Percentiles rank a stretch among this genome's conserved stretches.
Conservation (phyloP, 495 filamentous ascomycete species). For the Aspergillus affinis region DNA sequence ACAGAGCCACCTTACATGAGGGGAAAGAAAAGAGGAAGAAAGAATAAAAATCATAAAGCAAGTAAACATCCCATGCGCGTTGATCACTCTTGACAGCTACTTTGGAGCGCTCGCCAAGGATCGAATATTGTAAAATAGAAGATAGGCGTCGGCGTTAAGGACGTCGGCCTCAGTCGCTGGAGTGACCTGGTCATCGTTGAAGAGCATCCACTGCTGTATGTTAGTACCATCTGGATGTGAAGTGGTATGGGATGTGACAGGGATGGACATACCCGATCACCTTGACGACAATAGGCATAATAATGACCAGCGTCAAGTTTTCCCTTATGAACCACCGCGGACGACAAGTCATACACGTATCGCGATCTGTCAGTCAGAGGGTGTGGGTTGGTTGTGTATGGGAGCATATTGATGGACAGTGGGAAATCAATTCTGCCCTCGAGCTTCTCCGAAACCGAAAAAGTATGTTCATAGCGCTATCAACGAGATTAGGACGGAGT, state of each 20-base stretch:
- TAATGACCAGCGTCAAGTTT: slow-evolving; percentile 91
- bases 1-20: neutral
- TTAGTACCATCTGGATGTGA: slow-evolving; percentile 12
- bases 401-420: slow-evolving; percentile 80
- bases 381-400: slow-evolving; percentile 70
- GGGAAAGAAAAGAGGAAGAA: neutral
- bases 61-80: neutral
- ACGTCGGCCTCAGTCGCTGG: slow-evolving; percentile 76
- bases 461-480: slow-evolving; percentile 76
- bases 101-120: slow-evolving; percentile 38
- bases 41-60: neutral
- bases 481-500: slow-evolving; percentile 8
- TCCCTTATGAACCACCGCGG: slow-evolving; percentile 80
- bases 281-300: slow-evolving; percentile 77
- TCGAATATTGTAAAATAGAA: slow-evolving; percentile 81
- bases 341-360: slow-evolving; percentile 76
- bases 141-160: slow-evolving; percentile 75
- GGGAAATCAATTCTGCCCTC: slow-evolving; percentile 80
- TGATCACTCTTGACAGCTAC: neutral
- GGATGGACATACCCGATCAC: slow-evolving; percentile 61
- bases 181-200: slow-evolving; percentile 90
- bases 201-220: slow-evolving; percentile 71
- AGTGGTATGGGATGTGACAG: neutral
- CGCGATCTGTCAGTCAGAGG: slow-evolving; percentile 42
- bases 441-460: slow-evolving; percentile 70